Base-by-base conservation (phyloP, 352 stramenopile genomes). In the Thraustochytrium sp. region DNA sequence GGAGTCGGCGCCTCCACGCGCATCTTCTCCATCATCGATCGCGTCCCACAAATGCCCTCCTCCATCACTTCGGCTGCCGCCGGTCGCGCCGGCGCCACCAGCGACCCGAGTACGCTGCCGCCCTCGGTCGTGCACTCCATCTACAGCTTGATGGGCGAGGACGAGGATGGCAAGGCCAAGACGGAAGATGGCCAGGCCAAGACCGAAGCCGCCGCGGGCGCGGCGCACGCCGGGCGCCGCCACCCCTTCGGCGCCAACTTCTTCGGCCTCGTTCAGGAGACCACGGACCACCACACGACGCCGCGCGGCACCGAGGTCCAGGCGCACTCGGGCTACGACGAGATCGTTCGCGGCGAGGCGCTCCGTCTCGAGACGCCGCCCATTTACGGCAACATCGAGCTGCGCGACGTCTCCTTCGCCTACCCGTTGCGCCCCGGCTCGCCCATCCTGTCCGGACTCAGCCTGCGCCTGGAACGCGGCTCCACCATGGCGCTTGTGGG, bases 1-100 rank as follows among this genome's bases (percentile, higher is more conserved):
- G 92, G 92, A 16, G 90, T 96, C 23, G 93, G 93, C 53, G 93
- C 94, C 1, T 94, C 92, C 2, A 88, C 89, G 44, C 91, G 94
- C 34, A 89, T 97, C 36, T 97, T 97, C 84, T 91, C 96, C 76
- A 87, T 98, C 46, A 90, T 97, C 34, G 90, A 96, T 61, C 91
- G 92, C 29, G 75, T 92, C 16, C 82, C 82, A 23, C n/a, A 61
- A 3, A 59, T 85, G 77, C 59, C 77, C 0, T 85, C 59, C 31
- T 56, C 40, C 26, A 76, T 82, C 55, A 74, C 74, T 5, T 74
- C 74, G 48, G 74, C 74, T 9, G 4, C 3, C 49, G 18, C 18
- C 37, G 53, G 49, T 34, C 34, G 37, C 29, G 74, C 74, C 4
- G 74, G 53, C n/a, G 74, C 74, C 13, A 38, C 74, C 0, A 51